Evolutionary conservation across 2,329 filamentous ascomycete genomes (phyloP).

Genomic region (Fusarium metavorans): DNA sequence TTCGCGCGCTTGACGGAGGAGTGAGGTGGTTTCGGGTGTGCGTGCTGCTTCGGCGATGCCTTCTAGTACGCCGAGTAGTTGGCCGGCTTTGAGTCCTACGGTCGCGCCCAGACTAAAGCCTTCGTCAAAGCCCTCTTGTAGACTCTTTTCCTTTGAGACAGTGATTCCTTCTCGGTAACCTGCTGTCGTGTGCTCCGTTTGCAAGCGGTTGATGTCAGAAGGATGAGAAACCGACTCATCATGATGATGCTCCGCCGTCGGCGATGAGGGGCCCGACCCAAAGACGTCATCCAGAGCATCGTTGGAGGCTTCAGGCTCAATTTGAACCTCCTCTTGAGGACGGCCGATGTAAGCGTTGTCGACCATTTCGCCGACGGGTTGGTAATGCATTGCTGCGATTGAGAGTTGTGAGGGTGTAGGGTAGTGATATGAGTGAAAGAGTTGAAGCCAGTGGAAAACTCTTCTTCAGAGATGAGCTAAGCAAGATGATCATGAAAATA

Average conservation of each 20-base stretch:
- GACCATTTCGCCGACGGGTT: constrained; percentile 46
- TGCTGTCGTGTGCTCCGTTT: constrained; percentile 81
- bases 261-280: constrained; percentile 45
- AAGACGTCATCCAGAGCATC: constrained; percentile 54
- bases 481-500: background rate
- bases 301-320: constrained; percentile 21
- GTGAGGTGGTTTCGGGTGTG: constrained; percentile 23
- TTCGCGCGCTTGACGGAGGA: constrained; percentile 57
- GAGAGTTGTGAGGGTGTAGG: constrained; percentile 17
- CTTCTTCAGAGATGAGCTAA: background rate
- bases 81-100: constrained; percentile 80
- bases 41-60: constrained; percentile 69
- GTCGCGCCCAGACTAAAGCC: constrained; percentile 88
- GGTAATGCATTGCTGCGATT: constrained; percentile 49
- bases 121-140: constrained; percentile 92
- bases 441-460: background rate
- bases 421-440: background rate
- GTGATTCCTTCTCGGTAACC: constrained; percentile 93
- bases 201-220: constrained; percentile 79
- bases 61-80: constrained; percentile 81
- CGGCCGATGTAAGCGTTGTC: constrained; percentile 45
- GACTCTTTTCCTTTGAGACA: constrained; percentile 77
- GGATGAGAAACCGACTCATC: constrained; percentile 50
- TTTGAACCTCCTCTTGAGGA: constrained; percentile 27
- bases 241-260: constrained; percentile 21